Evolutionary conservation across 2,329 filamentous ascomycete genomes (phyloP).

Genomic region (Sarocladium oryzae): DNA sequence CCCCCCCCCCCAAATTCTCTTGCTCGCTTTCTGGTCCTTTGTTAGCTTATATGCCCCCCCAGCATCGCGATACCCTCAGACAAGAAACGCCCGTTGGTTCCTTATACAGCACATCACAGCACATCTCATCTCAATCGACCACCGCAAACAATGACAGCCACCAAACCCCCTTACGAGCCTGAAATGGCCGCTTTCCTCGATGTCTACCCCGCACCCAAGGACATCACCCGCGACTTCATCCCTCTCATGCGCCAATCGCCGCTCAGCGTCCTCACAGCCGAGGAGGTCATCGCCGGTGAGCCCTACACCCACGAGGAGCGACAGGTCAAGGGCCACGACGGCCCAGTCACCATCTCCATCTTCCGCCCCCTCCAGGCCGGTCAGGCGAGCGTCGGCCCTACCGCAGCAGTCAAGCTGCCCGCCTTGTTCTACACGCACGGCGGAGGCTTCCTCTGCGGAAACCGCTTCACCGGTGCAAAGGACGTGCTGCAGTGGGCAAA

Average conservation of each 20-base stretch:
- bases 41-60: too few relatives aligned
- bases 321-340: slow-evolving; percentile 13
- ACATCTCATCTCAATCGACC: too few relatives aligned
- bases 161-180: slow-evolving; percentile 17
- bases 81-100: too few relatives aligned
- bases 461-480: slow-evolving; percentile 17
- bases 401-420: slow-evolving; percentile 10
- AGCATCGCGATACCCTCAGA: too few relatives aligned
- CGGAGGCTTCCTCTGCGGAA: slow-evolving; percentile 18
- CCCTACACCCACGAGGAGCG: slow-evolving; percentile 18
- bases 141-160: slow-evolving; percentile 9
- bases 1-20: too few relatives aligned
- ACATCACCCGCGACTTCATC: slow-evolving; percentile 15
- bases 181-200: slow-evolving; percentile 15
- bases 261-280: slow-evolving; percentile 12
- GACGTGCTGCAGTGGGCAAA: slow-evolving; percentile 15
- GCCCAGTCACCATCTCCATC: slow-evolving; percentile 16
- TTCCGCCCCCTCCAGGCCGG: slow-evolving; percentile 13
- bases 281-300: slow-evolving; percentile 13
- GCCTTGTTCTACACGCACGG: slow-evolving; percentile 18
- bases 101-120: too few relatives aligned
- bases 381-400: not conserved
- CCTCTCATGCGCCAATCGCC: slow-evolving; percentile 13
- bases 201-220: slow-evolving; percentile 11
- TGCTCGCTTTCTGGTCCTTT: too few relatives aligned